Percentiles rank a stretch among this genome's conserved stretches.
phyloP scores from a whole-genome alignment of 2,329 filamentous ascomycete species.

The Anthostomella pinea region DNA sequence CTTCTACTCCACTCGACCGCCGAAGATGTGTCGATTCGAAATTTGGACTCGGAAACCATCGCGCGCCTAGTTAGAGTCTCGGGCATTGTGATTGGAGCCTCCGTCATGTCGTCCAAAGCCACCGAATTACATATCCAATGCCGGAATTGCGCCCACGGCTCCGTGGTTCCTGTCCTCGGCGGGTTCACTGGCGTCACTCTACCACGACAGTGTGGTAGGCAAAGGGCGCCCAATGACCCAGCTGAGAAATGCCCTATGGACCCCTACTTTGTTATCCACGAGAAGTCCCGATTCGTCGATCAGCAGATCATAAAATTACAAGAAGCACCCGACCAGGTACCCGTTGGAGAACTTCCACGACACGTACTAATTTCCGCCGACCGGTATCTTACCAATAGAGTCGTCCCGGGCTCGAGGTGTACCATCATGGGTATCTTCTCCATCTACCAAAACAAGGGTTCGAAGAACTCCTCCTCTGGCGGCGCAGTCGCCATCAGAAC shows the following conservation, averaged over 20 bases:
- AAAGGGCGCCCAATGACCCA: slow-evolving; percentile 61
- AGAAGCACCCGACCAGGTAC: slow-evolving; percentile 95
- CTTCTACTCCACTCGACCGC: slow-evolving; percentile 91
- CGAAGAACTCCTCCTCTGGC: slow-evolving; percentile 68
- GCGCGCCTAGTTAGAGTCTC: slow-evolving; percentile 94
- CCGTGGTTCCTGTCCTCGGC: slow-evolving; percentile 70
- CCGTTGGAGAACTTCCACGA: slow-evolving; percentile 89
- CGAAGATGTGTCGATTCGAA: slow-evolving; percentile 87
- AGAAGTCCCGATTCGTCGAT: slow-evolving; percentile 91
- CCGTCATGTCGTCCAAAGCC: slow-evolving; percentile 93
- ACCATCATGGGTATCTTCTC: slow-evolving; percentile 97
- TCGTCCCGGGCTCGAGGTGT: slow-evolving; percentile 91
- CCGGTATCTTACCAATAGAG: slow-evolving; percentile 89
- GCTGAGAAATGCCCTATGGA: slow-evolving; percentile 82
- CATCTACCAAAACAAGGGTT: slow-evolving; percentile 91
- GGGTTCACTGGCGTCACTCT: slow-evolving; percentile 87
- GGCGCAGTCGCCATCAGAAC: slow-evolving; percentile 93
- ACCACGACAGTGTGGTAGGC: slow-evolving; percentile 71
- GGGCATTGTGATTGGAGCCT: slow-evolving; percentile 95
- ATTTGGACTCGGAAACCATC: slow-evolving; percentile 89
- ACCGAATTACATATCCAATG: slow-evolving; percentile 85
- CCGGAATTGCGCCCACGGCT: slow-evolving; percentile 73
- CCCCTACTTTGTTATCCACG: slow-evolving; percentile 93
- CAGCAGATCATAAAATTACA: slow-evolving; percentile 98
- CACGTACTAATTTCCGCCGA: slow-evolving; percentile 97